Conservation (phyloP, 2,329 filamentous ascomycete species). For the Colletotrichum liriopes region DNA sequence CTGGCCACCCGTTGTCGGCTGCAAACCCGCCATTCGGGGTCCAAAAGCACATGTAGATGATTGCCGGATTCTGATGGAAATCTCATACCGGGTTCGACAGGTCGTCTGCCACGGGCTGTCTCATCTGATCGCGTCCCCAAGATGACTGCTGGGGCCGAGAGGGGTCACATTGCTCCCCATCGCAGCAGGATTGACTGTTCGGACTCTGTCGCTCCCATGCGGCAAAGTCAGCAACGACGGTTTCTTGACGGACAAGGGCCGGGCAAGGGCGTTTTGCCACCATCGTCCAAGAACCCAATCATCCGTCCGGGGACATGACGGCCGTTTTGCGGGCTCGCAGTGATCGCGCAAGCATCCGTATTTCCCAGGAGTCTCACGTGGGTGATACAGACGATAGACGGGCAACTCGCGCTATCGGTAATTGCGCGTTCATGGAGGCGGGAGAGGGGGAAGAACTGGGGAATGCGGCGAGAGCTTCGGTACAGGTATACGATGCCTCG, state of each 20-base stretch:
- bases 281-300: slow-evolving; percentile 29
- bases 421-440: slow-evolving; percentile 5
- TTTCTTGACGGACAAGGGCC: neutral
- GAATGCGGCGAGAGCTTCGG: neutral
- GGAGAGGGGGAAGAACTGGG: neutral
- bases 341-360: slow-evolving; percentile 2
- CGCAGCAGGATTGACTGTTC: neutral
- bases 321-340: slow-evolving; percentile 23
- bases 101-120: slow-evolving; percentile 6
- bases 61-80: neutral
- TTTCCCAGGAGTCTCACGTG: slow-evolving; percentile 13
- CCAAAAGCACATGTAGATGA: slow-evolving; percentile 3
- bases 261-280: slow-evolving; percentile 24
- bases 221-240: neutral
- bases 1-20: neutral
- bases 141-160: slow-evolving; percentile 1
- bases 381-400: neutral
- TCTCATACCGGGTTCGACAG: neutral
- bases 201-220: neutral
- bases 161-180: slow-evolving; percentile 1
- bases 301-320: slow-evolving; percentile 10
- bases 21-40: neutral
- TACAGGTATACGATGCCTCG: slow-evolving; percentile 7
- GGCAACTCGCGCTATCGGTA: slow-evolving; percentile 8
- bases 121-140: slow-evolving; percentile 5